Percentiles rank a stretch among this genome's conserved stretches.
Conservation (phyloP, 331 rosid species). For the Erythrophleum ivorense region DNA sequence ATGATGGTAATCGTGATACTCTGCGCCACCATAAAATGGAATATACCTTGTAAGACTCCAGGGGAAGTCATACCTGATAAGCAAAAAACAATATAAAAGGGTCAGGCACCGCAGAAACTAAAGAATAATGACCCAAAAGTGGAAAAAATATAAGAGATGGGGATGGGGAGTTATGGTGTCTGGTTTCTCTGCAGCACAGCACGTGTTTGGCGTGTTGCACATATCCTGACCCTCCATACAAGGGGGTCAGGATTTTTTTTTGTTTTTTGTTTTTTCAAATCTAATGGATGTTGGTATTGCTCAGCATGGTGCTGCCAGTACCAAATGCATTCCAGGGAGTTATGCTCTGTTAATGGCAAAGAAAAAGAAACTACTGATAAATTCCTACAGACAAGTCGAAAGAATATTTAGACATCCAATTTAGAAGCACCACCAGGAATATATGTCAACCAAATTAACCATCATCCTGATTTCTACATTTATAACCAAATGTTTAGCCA, state of each 20-base stretch:
- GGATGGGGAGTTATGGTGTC: not conserved
- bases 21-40: slow-evolving; percentile 97
- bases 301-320: no score
- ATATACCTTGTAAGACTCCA: slow-evolving; percentile 81
- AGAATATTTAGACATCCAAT: not conserved
- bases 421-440: not conserved
- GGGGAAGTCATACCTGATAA: slow-evolving; percentile 85
- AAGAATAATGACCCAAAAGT: not conserved
- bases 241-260: no score
- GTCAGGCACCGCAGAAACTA: slow-evolving; percentile 17
- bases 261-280: no score
- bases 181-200: no score
- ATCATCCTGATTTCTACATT: not conserved
- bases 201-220: no score
- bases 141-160: not conserved
- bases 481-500: slow-evolving; percentile 1
- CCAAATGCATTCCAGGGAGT: no score
- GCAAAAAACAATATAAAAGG: not conserved
- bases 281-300: no score
- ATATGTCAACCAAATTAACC: not conserved
- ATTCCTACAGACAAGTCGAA: not conserved
- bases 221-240: no score
- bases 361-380: not conserved
- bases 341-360: not conserved
- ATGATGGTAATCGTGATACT: slow-evolving; percentile 97